phyloP scores from a whole-genome alignment of 2,329 filamentous ascomycete species.

The Fusarium sp. region DNA sequence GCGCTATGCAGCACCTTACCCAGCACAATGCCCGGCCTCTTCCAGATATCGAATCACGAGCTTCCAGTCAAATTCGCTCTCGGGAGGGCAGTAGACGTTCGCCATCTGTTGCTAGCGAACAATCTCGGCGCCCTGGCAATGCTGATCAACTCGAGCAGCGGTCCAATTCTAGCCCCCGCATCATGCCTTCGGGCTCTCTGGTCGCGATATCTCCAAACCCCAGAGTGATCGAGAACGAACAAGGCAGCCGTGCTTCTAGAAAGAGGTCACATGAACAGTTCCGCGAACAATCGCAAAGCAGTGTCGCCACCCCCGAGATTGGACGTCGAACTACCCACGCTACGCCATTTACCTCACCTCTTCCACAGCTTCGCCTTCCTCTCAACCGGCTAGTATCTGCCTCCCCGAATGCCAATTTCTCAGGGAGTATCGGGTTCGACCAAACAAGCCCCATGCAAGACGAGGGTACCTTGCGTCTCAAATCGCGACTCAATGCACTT shows the following conservation, averaged over 20 bases:
- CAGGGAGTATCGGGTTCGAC: background rate
- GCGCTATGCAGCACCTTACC: background rate
- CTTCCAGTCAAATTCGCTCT: background rate
- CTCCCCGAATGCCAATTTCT: background rate
- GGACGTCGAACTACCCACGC: background rate
- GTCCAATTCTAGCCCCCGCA: background rate
- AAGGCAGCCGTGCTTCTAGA: background rate
- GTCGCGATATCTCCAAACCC: background rate
- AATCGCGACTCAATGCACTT: background rate
- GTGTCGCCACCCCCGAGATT: slow-evolving; percentile 3
- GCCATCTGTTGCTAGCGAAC: background rate
- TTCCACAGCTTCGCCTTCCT: background rate
- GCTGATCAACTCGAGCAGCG: background rate
- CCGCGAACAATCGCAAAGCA: background rate
- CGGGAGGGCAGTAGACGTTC: background rate
- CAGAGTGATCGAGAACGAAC: background rate
- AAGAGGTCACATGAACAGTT: slow-evolving; percentile 1
- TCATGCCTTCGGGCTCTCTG: background rate
- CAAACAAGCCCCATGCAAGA: background rate
- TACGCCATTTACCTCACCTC: slow-evolving; percentile 6
- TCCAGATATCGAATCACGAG: background rate
- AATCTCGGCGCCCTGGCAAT: background rate
- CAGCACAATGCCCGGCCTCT: background rate
- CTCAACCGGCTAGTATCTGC: background rate
- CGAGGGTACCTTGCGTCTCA: background rate